phyloP scores from a whole-genome alignment of 2,329 filamentous ascomycete genomes.

The Phaeophleospora eucalypticola region DNA sequence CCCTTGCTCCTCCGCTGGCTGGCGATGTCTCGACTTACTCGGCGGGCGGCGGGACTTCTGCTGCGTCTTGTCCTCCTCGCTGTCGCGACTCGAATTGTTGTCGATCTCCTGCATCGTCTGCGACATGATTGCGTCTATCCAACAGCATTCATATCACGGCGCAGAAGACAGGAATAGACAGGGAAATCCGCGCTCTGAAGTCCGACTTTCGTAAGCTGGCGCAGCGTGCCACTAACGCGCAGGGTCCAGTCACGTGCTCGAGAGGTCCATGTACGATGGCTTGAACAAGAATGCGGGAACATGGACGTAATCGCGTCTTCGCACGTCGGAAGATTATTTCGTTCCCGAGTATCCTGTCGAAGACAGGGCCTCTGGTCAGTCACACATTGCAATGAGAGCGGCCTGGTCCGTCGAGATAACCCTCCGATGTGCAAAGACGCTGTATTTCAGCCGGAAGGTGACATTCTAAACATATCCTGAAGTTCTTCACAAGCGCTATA shows the following conservation, averaged over 20 bases:
- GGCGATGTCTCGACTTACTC: slow-evolving; percentile 63
- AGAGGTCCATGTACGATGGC: too few relatives aligned
- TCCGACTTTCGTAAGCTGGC: too few relatives aligned
- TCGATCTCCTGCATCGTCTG: slow-evolving; percentile 39
- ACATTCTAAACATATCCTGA: background rate
- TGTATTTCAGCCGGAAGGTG: too few relatives aligned
- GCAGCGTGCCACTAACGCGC: background rate
- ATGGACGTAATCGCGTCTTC: too few relatives aligned
- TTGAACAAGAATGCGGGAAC: too few relatives aligned
- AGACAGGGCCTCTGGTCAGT: too few relatives aligned
- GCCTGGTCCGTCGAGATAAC: too few relatives aligned
- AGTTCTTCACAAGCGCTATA: background rate
- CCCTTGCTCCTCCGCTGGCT: too few relatives aligned
- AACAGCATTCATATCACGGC: background rate
- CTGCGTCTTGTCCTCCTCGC: slow-evolving; percentile 62
- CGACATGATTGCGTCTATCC: slow-evolving; percentile 36
- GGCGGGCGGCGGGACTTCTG: slow-evolving; percentile 88
- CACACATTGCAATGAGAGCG: too few relatives aligned
- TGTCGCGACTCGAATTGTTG: slow-evolving; percentile 41
- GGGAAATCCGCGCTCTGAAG: background rate
- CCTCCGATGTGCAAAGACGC: too few relatives aligned
- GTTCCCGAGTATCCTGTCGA: too few relatives aligned
- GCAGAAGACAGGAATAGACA: background rate
- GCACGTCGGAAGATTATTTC: too few relatives aligned
- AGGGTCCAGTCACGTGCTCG: background rate